Evolutionary conservation across 2,329 filamentous ascomycete genomes (phyloP).

Genomic region (Cyanodermella asteris): DNA sequence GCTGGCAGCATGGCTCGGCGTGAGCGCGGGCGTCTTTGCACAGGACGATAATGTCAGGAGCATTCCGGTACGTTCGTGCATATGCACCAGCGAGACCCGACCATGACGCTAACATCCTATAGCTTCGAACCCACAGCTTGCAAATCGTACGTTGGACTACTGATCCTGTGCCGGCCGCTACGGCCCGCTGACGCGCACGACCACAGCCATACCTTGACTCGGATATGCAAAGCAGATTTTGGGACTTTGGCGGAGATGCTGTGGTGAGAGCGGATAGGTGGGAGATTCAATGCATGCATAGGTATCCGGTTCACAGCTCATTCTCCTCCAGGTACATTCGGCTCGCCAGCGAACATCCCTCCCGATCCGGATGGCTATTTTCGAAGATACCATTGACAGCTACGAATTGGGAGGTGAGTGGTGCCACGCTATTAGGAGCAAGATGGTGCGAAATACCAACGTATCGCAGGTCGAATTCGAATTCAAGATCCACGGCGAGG

Average conservation of each 20-base stretch:
- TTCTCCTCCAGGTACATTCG: constrained; percentile 52
- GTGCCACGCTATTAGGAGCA: not conserved
- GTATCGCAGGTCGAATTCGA: constrained; percentile 60
- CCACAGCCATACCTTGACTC: constrained; percentile 82
- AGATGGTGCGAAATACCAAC: not conserved
- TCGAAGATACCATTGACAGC: constrained; percentile 85
- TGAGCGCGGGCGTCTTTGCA: constrained; percentile 9
- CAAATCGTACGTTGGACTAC: constrained; percentile 38
- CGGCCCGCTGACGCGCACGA: constrained; percentile 5
- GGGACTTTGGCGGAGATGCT: constrained; percentile 92
- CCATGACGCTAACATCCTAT: constrained; percentile 7
- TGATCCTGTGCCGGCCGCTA: not conserved
- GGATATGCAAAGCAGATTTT: constrained; percentile 96
- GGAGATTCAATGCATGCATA: constrained; percentile 2
- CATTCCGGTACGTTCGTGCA: constrained; percentile 34
- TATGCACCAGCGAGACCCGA: constrained; percentile 4
- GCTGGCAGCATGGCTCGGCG: constrained; percentile 5
- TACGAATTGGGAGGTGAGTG: constrained; percentile 74
- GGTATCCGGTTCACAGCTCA: constrained; percentile 8
- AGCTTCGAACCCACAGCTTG: constrained; percentile 77
- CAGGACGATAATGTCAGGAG: constrained; percentile 37
- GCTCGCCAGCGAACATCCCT: constrained; percentile 72
- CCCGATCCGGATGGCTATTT: constrained; percentile 82
- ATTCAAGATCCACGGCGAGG: constrained; percentile 77
- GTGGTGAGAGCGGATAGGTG: constrained; percentile 51